Evolutionary conservation across 805 yeast genomes (phyloP).

Genomic region (Cyberlindnera galapagoensis): DNA sequence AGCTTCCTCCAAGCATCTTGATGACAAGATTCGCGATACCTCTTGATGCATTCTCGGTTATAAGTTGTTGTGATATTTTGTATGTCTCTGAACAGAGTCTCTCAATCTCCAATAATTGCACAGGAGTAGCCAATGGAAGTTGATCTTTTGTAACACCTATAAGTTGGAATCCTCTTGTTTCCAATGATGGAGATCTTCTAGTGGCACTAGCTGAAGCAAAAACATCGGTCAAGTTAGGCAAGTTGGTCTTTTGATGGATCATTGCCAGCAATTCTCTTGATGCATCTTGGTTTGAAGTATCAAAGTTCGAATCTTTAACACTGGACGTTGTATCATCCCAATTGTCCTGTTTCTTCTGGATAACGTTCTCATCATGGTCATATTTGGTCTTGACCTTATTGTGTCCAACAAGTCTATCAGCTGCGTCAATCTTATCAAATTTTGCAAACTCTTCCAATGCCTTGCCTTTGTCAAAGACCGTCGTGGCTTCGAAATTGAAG

Average conservation of each 20-base stretch:
- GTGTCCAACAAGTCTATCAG: constrained; percentile 65
- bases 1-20: constrained; percentile 60
- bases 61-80: constrained; percentile 36
- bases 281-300: constrained; percentile 3
- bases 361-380: constrained; percentile 70
- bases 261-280: constrained; percentile 7
- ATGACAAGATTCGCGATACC: constrained; percentile 56
- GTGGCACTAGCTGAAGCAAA: not conserved
- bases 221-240: not conserved
- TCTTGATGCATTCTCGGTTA: constrained; percentile 64
- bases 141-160: constrained; percentile 17
- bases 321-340: constrained; percentile 14
- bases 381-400: constrained; percentile 54
- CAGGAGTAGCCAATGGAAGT: constrained; percentile 64
- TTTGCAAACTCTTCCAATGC: constrained; percentile 73
- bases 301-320: constrained; percentile 6
- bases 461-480: constrained; percentile 71
- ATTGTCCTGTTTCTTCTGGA: constrained; percentile 11
- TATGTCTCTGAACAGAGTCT: constrained; percentile 48
- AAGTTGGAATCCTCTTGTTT: constrained; percentile 5
- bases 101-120: constrained; percentile 75
- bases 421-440: constrained; percentile 53
- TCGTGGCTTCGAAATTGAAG: constrained; percentile 79
- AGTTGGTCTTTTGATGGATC: constrained; percentile 2
- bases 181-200: constrained; percentile 13